Base-by-base conservation (phyloP, 2,329 filamentous ascomycete genomes). In the Fusarium coffeatum region DNA sequence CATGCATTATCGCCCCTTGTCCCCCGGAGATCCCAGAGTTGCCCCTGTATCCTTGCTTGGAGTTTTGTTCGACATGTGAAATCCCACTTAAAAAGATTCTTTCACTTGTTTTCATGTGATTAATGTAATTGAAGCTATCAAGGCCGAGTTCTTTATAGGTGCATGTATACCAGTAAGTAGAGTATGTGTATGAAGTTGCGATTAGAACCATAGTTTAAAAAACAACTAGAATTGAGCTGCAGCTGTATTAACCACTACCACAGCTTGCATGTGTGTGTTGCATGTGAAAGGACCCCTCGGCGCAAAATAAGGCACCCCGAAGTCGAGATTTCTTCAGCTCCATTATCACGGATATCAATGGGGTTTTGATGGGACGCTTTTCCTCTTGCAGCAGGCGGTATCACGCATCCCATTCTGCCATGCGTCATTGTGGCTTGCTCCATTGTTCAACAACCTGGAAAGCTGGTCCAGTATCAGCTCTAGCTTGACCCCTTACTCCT, bases 381-480 rank as follows among this genome's bases (percentile, higher is more conserved):
- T 7, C 74, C 53, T 1, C 28, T 67, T 68, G 8, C 10, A 64
- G 74, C 46, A 76, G 66, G 74, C 74, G 74, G 74, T 76, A 64
- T 69, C 60, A 22, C 32, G n/a, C 18, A 51, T 58, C 55, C 50
- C 62, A 66, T 76, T 73, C 69, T 74, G 71, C 74, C 72, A 45
- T 74, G 72, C 74, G 74, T 76, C 74, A 76, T 75, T 64, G 74
- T 73, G 72, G 72, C 73, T 70, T 68, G 65, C 73, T 65, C 64
- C 68, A 67, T 65, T 68, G 72, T 76, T 76, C 73, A 76, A 76
- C 73, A 76, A 74, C 64, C 68, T 69, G 67, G 57, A 66, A 64
- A 72, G 73, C 68, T 75, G 62, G 56, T 61, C 55, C 53, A 62
- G 59, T 40, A 51, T 40, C 63, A 73, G 72, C 62, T 69, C 66